These are phyloP conservation scores for Solanum chiquidenum DNA, from an alignment of 257 asterid species.

Conservation along the genomic window DNA sequence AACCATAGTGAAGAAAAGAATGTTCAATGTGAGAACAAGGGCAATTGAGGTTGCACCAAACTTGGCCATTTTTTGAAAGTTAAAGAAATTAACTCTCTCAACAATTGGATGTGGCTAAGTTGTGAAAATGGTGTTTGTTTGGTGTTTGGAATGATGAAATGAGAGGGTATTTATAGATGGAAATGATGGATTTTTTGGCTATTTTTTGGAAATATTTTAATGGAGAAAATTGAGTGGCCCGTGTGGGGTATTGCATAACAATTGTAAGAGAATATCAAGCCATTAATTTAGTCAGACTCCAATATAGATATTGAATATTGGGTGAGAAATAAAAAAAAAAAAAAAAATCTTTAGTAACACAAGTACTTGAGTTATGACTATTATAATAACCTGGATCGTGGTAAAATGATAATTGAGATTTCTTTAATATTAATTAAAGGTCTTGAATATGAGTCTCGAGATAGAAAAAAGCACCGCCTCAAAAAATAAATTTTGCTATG, in stretches of 20 bases:
- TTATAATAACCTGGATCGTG: too few species aligned
- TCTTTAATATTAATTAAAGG: accelerated
- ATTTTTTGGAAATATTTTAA: neutral
- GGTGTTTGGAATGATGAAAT: neutral
- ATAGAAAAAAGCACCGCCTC: too few species aligned
- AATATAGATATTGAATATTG: too few species aligned
- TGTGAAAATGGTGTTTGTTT: neutral
- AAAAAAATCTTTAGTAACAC: neutral
- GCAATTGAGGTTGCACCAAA: neutral
- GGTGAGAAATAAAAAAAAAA: too few species aligned
- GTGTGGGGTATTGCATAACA: neutral
- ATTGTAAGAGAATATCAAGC: neutral
- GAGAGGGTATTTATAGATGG: conserved; percentile 3
- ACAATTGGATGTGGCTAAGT: neutral
- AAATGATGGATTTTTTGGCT: neutral
- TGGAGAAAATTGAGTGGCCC: neutral
- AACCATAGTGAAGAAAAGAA: conserved; percentile 18
- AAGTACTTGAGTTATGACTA: neutral
- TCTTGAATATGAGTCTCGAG: accelerated
- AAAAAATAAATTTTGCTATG: neutral
- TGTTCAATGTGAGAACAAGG: conserved; percentile 14
- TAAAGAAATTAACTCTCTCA: neutral
- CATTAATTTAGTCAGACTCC: accelerated
- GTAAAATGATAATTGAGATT: neutral
- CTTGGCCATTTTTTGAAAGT: neutral